These are phyloP conservation scores for Mycena kentingensis DNA, from an alignment of 768 basidiomycete species.

Conservation along the genomic window DNA sequence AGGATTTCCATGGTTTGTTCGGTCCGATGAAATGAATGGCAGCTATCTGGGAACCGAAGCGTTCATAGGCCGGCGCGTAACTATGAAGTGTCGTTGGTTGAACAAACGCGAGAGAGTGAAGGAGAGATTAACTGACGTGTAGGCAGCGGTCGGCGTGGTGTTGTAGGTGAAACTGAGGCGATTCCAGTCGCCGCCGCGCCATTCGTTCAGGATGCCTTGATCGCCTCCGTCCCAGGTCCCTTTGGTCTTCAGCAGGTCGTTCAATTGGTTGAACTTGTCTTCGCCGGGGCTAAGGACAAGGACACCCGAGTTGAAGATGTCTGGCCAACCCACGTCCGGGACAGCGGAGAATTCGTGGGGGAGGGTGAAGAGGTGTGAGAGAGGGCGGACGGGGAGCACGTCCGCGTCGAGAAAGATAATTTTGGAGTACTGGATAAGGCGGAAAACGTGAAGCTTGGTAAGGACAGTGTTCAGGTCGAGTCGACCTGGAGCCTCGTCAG, in stretches of 20 bases:
- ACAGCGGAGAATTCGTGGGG: constrained; percentile 88
- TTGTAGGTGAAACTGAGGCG: constrained; percentile 97
- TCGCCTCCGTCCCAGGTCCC: constrained; percentile 99
- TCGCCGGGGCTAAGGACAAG: constrained; percentile 83
- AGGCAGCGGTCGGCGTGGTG: constrained; percentile 95
- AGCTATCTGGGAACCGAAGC: constrained; percentile 85
- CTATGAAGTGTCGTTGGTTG: constrained; percentile 44
- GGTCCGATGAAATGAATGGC: constrained; percentile 93
- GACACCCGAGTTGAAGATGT: constrained; percentile 98
- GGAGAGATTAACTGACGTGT: constrained; percentile 68
- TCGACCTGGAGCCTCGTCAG: constrained; percentile 62
- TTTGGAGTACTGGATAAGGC: constrained; percentile 83
- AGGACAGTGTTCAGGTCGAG: constrained; percentile 91
- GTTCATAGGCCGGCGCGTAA: constrained; percentile 95
- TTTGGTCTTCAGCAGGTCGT: constrained; percentile 67
- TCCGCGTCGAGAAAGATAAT: constrained; percentile 93
- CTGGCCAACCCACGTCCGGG: constrained; percentile 98
- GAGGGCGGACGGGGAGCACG: constrained; percentile 81
- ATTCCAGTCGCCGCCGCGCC: constrained; percentile 86
- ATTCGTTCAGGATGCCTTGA: constrained; percentile 96
- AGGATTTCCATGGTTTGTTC: constrained; percentile 92
- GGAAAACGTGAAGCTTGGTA: constrained; percentile 95
- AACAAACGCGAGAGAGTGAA: constrained; percentile 23
- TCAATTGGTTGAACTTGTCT: constrained; percentile 79
- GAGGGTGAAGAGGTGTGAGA: constrained; percentile 89